Evolutionary conservation across 2,329 filamentous ascomycete species (phyloP), one percentile per base, ranked within the genome.

Genomic region (Penicillium sp.): DNA sequence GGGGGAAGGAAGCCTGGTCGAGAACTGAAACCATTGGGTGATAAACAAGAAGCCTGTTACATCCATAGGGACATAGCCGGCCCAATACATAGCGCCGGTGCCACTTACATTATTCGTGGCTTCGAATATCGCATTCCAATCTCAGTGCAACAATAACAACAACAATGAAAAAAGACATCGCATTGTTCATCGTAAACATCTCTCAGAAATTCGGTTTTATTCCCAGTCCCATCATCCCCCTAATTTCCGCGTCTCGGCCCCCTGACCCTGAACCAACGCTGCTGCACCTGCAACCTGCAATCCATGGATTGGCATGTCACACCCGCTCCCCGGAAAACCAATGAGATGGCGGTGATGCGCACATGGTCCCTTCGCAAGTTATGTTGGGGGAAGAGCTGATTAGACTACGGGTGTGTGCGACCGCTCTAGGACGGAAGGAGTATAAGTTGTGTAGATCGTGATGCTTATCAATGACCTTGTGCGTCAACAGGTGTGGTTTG

Each of bases 301-400:
- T 11, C 52, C 35, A 54, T 19, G 52, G 38, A 30, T 38, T 54
- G 38, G 19, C 50, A 53, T 53, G 31, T 44, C 38, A 55, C 29
- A 56, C 29, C 44, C 15, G 7, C 21, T 19, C 45, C 41, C 13
- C 4, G 23, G 26, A 35, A 13, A 17, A 49, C 54, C 54, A 57
- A 57, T 57, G 7, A 57, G 30, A 19, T 7, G n/a, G 7, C 29
- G 29, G n/a, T 49, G 46, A 57, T 49, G 55, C n/a, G 55, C 55
- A 50, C 55, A 57, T 57, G 54, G 54, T 29, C 45, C 30, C 23
- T 57, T 44, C 17, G 47, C 44, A 56, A 44, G 53, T 21, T 26
- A 30, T 23, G 15, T 15, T 41, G 35, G 11, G 35, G 35, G 35
- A 41, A 41, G 11, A 41, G 26, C 35, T 41, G 35, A 41, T 41